Conservation (phyloP, 768 basidiomycete genomes). For the Goffeauzyma gilvescens region DNA sequence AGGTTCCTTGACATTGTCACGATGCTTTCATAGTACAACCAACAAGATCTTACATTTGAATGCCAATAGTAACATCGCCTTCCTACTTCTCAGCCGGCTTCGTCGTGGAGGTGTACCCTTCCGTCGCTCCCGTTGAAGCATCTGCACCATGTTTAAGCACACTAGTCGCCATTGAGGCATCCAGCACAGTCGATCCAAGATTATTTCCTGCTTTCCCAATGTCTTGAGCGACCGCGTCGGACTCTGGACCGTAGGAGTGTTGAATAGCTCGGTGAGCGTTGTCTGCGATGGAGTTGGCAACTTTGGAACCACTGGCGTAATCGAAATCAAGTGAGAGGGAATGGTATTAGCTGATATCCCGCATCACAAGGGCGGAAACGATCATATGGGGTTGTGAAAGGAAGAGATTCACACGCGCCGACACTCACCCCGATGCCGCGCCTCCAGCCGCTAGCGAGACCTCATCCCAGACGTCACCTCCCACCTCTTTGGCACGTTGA, state of each 20-base stretch:
- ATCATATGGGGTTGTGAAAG: no score
- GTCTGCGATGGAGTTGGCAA: slow-evolving; percentile 12
- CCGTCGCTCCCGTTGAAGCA: not conserved
- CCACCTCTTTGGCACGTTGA: slow-evolving; percentile 10
- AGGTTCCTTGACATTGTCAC: no score
- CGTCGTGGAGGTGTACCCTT: no score
- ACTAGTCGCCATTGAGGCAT: not conserved
- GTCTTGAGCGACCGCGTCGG: slow-evolving; percentile 21
- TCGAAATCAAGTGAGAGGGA: no score
- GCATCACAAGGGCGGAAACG: no score
- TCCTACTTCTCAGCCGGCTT: no score
- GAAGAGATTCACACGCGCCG: no score
- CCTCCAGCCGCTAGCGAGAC: not conserved
- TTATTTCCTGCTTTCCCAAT: not conserved
- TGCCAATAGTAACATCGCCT: no score
- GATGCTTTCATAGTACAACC: no score
- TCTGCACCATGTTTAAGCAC: not conserved
- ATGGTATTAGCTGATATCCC: no score
- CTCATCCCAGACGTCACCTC: slow-evolving; percentile 5
- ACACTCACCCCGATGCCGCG: not conserved
- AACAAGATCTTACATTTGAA: no score
- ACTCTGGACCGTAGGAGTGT: slow-evolving; percentile 22
- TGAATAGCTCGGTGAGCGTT: slow-evolving; percentile 25
- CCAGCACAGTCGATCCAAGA: not conserved
- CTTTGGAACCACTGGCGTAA: no score